Evolutionary conservation across 73 alveolate species (phyloP), one percentile per base, ranked within the genome.

Genomic region (Blepharisma stoltei): DNA sequence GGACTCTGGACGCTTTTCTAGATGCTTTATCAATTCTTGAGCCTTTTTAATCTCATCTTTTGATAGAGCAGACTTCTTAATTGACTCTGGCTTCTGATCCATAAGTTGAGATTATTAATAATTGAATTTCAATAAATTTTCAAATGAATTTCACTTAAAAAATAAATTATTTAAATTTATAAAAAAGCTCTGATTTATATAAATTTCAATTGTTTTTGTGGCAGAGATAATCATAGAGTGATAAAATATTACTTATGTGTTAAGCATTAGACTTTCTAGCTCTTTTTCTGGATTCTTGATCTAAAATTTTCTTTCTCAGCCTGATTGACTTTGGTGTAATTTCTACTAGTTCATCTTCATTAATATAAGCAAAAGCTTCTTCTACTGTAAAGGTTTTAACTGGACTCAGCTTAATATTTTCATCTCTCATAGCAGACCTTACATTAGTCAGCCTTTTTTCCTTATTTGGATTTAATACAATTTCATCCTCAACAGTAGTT

Each of bases 251-350:
- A 32, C 41, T 32, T 32, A 32, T 32, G 41, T 32, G 41, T 32
- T 32, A 32, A 32, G 41, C 41, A 32, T 32, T 32, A 32, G 41
- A 32, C 41, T 32, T 32, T 32, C 41, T 32, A 32, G 41, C 68
- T 44, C 83, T 88, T 75, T 78, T 83, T 85, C 97, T 88, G 54
- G 67, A 90, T 14, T 69, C 73, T 0, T 80, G 41, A 78, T 88
- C 91, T 52, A 91, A 81, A 25, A 77, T 89, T 78, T 79, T 77
- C 86, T 91, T 91, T 78, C 97, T 88, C 70, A 91, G 81, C 83
- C 97, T 88, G 66, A 91, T 86, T 69, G 76, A 83, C 55, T 91
- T 91, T n/a, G 97, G 97, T 32, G 97, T 91, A 6, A 91, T 91
- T 81, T 91, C 97, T 6, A 91, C 96, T 21, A 89, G 73, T 65